phyloP scores from a whole-genome alignment of 2,329 filamentous ascomycete species.

The Myriangium duriaei region DNA sequence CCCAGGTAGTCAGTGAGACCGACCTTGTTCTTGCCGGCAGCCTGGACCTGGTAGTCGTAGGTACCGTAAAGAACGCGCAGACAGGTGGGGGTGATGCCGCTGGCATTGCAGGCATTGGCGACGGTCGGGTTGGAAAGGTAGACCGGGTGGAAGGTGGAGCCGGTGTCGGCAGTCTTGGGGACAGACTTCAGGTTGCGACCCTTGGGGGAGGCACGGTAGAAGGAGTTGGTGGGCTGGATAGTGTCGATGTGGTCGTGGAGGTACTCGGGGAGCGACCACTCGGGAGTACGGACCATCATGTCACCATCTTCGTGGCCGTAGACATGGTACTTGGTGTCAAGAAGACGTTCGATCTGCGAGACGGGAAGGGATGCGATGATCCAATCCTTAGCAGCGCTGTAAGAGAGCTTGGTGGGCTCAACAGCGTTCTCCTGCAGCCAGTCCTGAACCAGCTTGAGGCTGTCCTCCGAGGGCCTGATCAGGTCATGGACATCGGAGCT shows the following conservation, averaged over 20 bases:
- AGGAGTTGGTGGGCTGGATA: slow-evolving; percentile 49
- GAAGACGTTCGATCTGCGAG: slow-evolving; percentile 38
- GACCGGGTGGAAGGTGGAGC: neutral
- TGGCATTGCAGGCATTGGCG: slow-evolving; percentile 37
- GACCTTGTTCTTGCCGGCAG: slow-evolving; percentile 30
- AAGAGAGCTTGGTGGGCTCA: slow-evolving; percentile 20
- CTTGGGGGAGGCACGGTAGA: slow-evolving; percentile 32
- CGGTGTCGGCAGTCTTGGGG: neutral
- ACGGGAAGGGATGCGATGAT: slow-evolving; percentile 42
- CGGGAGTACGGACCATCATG: slow-evolving; percentile 39
- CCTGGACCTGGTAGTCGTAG: slow-evolving; percentile 38
- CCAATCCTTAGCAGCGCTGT: slow-evolving; percentile 46
- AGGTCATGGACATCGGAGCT: slow-evolving; percentile 41
- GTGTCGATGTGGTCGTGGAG: slow-evolving; percentile 47
- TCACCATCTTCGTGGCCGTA: slow-evolving; percentile 42
- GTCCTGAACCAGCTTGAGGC: slow-evolving; percentile 39
- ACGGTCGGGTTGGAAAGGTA: slow-evolving; percentile 17
- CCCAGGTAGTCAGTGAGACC: slow-evolving; percentile 37
- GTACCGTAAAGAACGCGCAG: slow-evolving; percentile 43
- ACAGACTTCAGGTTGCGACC: neutral
- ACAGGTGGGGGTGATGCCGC: slow-evolving; percentile 41
- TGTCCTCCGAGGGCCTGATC: slow-evolving; percentile 40
- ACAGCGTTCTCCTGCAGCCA: slow-evolving; percentile 46
- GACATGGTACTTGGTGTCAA: slow-evolving; percentile 40
- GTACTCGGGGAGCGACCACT: slow-evolving; percentile 46